Percentiles rank a stretch among this genome's conserved stretches.
Evolutionary conservation across 257 asterid genomes (phyloP).

Genomic region (Salvia miltiorrhiza): DNA sequence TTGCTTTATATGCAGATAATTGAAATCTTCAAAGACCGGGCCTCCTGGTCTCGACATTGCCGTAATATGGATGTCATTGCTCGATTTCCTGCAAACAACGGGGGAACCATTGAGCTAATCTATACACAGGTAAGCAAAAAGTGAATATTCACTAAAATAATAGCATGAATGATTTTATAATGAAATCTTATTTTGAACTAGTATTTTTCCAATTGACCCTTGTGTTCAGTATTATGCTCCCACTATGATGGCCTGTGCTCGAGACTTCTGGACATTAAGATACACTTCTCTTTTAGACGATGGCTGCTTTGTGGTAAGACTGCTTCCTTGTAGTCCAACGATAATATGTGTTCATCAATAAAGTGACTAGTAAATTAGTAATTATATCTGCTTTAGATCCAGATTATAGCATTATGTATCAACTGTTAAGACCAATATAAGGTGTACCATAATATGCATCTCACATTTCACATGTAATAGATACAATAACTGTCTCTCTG

Average conservation of each 20-base stretch:
- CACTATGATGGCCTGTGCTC: conserved; percentile 45
- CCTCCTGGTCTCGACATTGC: conserved; percentile 38
- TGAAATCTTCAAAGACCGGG: conserved; percentile 40
- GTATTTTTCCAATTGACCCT: neutral
- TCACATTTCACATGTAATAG: neutral
- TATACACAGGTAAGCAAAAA: conserved; percentile 34
- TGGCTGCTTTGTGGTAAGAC: conserved; percentile 45
- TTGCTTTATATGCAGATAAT: conserved; percentile 25
- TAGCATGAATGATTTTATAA: conserved; percentile 8
- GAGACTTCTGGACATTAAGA: conserved; percentile 56
- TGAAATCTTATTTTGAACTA: neutral
- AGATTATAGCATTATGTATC: too few relatives aligned
- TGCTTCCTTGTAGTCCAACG: conserved; percentile 2
- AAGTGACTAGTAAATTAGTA: neutral
- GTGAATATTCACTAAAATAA: neutral
- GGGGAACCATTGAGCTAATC: conserved; percentile 43
- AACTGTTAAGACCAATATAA: neutral
- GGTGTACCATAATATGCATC: neutral
- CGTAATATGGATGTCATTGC: conserved; percentile 33
- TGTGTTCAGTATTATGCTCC: conserved; percentile 43
- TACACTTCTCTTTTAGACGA: conserved; percentile 37
- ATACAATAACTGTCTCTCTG: neutral
- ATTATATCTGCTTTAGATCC: neutral
- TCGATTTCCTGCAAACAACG: conserved; percentile 27
- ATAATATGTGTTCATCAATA: neutral